Evolutionary conservation across 305 asterid species (phyloP), one percentile per base, ranked within the genome.

Genomic region (Plantago rigida): DNA sequence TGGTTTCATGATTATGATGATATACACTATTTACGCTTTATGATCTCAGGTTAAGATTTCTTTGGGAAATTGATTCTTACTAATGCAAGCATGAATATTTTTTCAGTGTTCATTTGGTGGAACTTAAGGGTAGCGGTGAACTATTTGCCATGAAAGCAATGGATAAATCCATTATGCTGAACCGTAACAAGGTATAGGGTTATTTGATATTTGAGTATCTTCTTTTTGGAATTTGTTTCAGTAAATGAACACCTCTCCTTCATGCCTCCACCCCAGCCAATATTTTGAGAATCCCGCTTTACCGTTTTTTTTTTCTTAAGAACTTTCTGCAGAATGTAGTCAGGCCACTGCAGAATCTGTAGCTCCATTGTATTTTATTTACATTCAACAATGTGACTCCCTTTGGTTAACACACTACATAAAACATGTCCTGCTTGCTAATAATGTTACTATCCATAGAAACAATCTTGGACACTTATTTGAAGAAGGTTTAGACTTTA

Each of bases 51-150:
- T 36, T 5, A 36, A 8, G 10, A 4, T n/a, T 22, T 41, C 47
- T 54, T 47, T 49, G 41, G n/a, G 29, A 47, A 26, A 39, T 26
- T 60, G 51, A 55, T 50, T 50, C 39, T 66, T 15, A 56, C 56
- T 47, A 19, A 28, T 52, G 52, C 34, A 17, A 17, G 11, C 31
- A 42, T 17, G 51, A 56, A 15, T 61, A 0, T 36, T 56, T 55
- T 59, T 81, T 82, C 87, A 93, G 99, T 78, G 99, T 93, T 73
- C 97, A 93, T 84, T 76, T 93, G 93, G 99, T 93, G 83, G 97
- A 93, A 78, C 76, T 93, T 63, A 81, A 77, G 62, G 87, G 90
- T 52, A 77, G 82, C 8, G 94, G 86, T 64, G 81, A 78, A 60
- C 67, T 87, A 63, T 93, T 81, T 69, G 99, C 99, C 53, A 93